Evolutionary conservation across 2,329 filamentous ascomycete species (phyloP), one percentile per base, ranked within the genome.

Genomic region (Fusarium avenaceum): DNA sequence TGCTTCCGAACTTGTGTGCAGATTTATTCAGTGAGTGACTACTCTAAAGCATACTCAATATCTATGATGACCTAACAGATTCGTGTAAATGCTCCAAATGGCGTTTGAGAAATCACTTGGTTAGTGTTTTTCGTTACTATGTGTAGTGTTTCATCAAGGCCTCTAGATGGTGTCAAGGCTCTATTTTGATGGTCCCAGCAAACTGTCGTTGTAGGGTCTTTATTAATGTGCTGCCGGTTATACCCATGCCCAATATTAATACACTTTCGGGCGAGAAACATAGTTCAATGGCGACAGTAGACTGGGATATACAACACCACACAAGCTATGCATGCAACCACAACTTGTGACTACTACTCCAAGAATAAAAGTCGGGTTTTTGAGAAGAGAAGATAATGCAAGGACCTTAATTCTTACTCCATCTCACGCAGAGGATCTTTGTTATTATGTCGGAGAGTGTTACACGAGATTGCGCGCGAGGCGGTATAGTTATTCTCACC

Each of bases 341-440:
- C 92, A 17, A 92, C 78, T 90, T 90, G 9, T 15, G n/a, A n/a
- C n/a, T 32, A n/a, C 19, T 19, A 20, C 75, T 92, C 92, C 77
- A 89, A 91, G 66, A 92, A 77, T 88, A 84, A 22, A 91, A 91
- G 0, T 90, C 90, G 0, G 39, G 88, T 88, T 75, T 92, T 86
- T 59, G 85, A 8, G 8, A 92, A 62, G 85, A 8, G 8, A 92
- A 62, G 91, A 93, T 72, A 93, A 93, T 72, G 93, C 90, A 33
- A 50, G 26, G 8, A 38, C 9, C 17, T 24, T 20, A n/a, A 93
- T 90, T 75, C 92, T 90, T 1, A 92, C 90, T 7, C 17, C n/a
- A 52, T 58, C 6, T 44, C 39, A 89, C 90, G 17, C 89, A 92
- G 70, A 66, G 48, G 7, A 63, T 69, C 8, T 91, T 89, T 77